Conservation (phyloP, 164 flowering plant genomes). For the Magnolia changhungtana region DNA sequence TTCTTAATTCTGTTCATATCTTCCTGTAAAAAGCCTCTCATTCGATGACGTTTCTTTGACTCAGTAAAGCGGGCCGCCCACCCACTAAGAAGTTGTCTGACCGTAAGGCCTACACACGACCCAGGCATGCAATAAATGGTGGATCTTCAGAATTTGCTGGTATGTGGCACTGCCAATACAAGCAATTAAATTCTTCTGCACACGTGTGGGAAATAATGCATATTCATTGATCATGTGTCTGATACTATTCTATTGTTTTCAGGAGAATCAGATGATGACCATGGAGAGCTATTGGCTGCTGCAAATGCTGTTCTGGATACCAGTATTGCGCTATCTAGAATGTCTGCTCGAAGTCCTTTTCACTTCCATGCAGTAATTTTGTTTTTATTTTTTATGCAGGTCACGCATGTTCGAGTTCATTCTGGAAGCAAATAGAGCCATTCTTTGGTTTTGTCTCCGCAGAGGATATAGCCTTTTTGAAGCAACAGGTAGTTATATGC, state of each 20-base stretch:
- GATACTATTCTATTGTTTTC: conserved; percentile 6
- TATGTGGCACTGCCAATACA: conserved; percentile 19
- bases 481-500: conserved; percentile 53
- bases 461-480: conserved; percentile 48
- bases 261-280: conserved; percentile 77
- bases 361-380: not conserved
- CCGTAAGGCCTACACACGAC: conserved; percentile 71
- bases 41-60: conserved; percentile 6
- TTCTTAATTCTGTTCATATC: not conserved
- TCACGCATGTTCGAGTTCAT: conserved; percentile 46
- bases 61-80: conserved; percentile 84
- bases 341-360: not conserved
- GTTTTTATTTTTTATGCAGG: conserved; percentile 35
- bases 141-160: conserved; percentile 60
- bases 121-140: conserved; percentile 42
- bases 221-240: not conserved
- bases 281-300: conserved; percentile 79
- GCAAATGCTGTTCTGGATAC: conserved; percentile 61
- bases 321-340: conserved; percentile 26
- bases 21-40: conserved; percentile 10
- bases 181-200: not conserved
- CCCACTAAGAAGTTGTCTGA: conserved; percentile 75
- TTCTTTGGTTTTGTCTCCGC: conserved; percentile 62
- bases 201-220: not conserved
- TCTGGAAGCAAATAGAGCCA: conserved; percentile 82